A percentile compares a stretch with the other conserved stretches of the same genome.
These are phyloP conservation scores for Diaporthe sp. DNA, from an alignment of 2,329 filamentous ascomycete species.

Conservation along the genomic window DNA sequence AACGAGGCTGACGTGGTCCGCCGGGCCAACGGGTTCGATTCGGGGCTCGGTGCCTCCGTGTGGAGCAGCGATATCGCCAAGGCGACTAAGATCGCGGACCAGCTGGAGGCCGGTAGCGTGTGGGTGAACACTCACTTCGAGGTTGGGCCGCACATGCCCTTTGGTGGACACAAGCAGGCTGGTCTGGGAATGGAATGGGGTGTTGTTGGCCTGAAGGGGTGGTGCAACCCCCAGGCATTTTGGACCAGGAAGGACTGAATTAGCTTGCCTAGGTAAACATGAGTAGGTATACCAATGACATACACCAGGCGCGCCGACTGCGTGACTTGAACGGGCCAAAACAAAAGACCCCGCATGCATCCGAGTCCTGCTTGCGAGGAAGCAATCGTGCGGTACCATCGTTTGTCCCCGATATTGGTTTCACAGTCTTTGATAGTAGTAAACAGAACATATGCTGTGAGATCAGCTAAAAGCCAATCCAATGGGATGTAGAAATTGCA, in stretches of 20 bases:
- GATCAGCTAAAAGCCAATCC: no score
- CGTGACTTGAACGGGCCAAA: no score
- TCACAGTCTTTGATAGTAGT: no score
- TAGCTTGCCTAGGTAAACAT: background rate
- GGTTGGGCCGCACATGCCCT: constrained; percentile 54
- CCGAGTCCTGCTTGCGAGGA: no score
- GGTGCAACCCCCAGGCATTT: constrained; percentile 47
- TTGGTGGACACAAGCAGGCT: constrained; percentile 65
- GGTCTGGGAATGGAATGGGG: constrained; percentile 64
- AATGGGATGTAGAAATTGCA: no score
- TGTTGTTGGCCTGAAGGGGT: constrained; percentile 53
- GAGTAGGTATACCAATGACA: background rate
- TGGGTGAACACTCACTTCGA: constrained; percentile 65
- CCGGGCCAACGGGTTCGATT: constrained; percentile 62
- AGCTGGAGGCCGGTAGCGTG: constrained; percentile 66
- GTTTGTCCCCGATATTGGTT: no score
- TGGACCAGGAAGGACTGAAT: constrained; percentile 37
- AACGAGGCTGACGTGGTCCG: constrained; percentile 60
- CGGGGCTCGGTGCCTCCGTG: constrained; percentile 67
- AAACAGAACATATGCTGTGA: no score
- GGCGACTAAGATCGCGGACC: constrained; percentile 60
- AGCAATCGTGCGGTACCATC: no score
- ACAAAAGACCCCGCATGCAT: no score
- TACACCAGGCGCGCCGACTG: no score
- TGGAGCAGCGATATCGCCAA: constrained; percentile 63